Conservation (phyloP, 345 rosid genomes). For the Nasturtium officinale region DNA sequence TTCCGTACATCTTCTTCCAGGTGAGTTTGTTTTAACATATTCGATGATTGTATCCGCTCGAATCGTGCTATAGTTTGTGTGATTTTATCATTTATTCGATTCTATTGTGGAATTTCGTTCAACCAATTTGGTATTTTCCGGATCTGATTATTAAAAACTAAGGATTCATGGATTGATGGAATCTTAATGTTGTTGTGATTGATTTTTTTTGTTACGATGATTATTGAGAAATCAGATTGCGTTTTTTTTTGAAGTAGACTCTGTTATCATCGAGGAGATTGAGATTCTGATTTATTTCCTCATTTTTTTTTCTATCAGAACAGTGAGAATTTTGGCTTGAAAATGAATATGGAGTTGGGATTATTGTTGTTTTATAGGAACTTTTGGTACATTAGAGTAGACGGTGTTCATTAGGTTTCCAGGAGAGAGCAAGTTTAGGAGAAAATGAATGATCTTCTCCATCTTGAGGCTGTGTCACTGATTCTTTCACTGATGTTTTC, state of each 20-base stretch:
- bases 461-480: slow-evolving; percentile 12
- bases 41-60: not conserved
- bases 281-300: not conserved
- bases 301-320: no score
- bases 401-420: not conserved
- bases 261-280: not conserved
- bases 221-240: not conserved
- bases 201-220: slow-evolving; percentile 8
- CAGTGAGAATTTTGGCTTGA: no score
- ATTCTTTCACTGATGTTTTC: no score
- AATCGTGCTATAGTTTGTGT: not conserved
- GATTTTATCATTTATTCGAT: not conserved
- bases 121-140: not conserved
- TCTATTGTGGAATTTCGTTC: not conserved
- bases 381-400: not conserved
- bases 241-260: not conserved
- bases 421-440: slow-evolving; percentile 7
- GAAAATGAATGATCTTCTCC: not conserved
- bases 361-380: not conserved
- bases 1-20: slow-evolving; percentile 18
- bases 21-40: slow-evolving; percentile 15
- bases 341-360: not conserved
- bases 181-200: not conserved
- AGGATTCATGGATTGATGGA: not conserved
- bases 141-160: slow-evolving; percentile 1